Conservation (phyloP, 139 green algal genomes). For the Closterium sp. region DNA sequence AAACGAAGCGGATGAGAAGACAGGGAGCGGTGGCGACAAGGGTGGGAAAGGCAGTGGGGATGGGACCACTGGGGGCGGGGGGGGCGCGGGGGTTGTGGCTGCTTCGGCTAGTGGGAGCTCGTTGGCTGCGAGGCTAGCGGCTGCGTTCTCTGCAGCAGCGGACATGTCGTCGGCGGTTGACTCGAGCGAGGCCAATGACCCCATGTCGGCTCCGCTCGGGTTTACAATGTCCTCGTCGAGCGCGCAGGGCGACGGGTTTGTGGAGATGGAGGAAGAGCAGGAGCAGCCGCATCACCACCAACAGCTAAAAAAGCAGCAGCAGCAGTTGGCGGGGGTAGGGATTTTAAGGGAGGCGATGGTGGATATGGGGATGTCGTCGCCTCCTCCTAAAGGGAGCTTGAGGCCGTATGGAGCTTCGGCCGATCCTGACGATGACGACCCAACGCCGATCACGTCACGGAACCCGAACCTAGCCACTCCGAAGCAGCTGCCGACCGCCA, state of each 20-base stretch:
- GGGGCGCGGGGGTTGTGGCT: neutral
- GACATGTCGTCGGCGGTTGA: neutral
- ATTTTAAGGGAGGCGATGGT: no score
- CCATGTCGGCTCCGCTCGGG: neutral
- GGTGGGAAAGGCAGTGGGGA: neutral
- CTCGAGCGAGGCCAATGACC: neutral
- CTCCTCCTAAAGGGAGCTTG: neutral
- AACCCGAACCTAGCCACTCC: neutral
- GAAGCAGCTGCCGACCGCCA: neutral
- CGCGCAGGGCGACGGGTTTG: neutral
- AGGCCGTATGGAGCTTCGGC: neutral
- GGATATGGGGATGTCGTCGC: neutral
- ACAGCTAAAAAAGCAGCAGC: neutral
- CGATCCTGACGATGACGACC: neutral
- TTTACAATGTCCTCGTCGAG: neutral
- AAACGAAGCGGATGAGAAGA: neutral
- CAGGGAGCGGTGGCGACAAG: neutral
- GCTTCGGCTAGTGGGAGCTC: neutral
- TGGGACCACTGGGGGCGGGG: neutral
- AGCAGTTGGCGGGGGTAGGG: no score
- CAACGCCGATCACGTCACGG: neutral
- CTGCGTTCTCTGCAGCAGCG: neutral
- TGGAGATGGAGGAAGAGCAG: neutral
- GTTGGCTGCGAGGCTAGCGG: neutral
- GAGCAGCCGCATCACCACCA: neutral